Percentiles rank a stretch among this genome's conserved stretches.
phyloP scores from a whole-genome alignment of 2,329 filamentous ascomycete genomes.

The Aureobasidium sp. region DNA sequence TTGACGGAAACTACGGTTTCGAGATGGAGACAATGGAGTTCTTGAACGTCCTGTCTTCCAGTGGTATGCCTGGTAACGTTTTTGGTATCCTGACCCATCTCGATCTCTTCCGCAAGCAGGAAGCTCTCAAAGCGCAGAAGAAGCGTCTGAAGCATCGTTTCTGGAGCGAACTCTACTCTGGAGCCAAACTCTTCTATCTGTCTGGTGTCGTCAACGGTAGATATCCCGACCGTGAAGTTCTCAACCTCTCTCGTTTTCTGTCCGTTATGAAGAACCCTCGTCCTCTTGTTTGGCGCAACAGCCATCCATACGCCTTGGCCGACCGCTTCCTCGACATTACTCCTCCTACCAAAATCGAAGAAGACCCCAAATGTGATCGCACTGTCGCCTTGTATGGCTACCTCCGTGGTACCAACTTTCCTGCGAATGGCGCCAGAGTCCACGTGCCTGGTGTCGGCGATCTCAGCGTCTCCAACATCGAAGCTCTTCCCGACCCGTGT shows the following conservation, averaged over 20 bases:
- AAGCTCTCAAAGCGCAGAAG: constrained; percentile 85
- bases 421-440: constrained; percentile 74
- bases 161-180: constrained; percentile 95
- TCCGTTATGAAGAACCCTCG: constrained; percentile 99
- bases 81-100: constrained; percentile 96
- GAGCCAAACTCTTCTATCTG: constrained; percentile 93
- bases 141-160: constrained; percentile 92
- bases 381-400: constrained; percentile 91
- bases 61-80: constrained; percentile 97
- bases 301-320: constrained; percentile 86
- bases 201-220: constrained; percentile 94
- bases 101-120: constrained; percentile 90
- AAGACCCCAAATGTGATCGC: constrained; percentile 81
- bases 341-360: constrained; percentile 83
- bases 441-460: constrained; percentile 92
- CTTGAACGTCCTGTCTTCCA: constrained; percentile 83
- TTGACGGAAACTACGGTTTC: constrained; percentile 97
- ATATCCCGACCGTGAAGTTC: constrained; percentile 92
- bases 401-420: constrained; percentile 88
- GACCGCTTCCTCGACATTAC: constrained; percentile 95
- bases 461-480: constrained; percentile 73
- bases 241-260: constrained; percentile 90
- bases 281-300: constrained; percentile 93
- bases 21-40: constrained; percentile 99
- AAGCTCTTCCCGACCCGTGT: constrained; percentile 86